Evolutionary conservation across 179 eudicot species (phyloP).

Genomic region (Silene noctiflora): DNA sequence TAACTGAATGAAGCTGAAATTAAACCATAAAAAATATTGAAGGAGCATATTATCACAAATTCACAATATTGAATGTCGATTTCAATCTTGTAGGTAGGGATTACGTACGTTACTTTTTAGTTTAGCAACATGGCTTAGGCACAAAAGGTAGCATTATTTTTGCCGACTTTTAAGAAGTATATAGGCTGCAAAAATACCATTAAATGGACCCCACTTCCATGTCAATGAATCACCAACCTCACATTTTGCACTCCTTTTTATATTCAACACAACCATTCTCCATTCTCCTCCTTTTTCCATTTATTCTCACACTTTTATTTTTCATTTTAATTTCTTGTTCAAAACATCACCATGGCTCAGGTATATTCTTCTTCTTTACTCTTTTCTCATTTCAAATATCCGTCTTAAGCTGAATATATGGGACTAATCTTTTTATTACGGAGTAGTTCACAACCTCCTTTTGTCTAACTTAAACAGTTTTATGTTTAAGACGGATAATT

Average conservation of each 20-base stretch:
- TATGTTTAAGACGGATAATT: too few species aligned
- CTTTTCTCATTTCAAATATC: not conserved
- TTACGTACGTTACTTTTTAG: too few species aligned
- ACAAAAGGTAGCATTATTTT: not conserved
- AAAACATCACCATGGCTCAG: slow-evolving; percentile 26
- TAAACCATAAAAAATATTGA: too few species aligned
- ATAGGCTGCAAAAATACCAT: not conserved
- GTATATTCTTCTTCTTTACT: slow-evolving; percentile 10
- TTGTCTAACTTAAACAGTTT: too few species aligned
- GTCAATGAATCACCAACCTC: slow-evolving; percentile 16
- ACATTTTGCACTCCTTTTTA: slow-evolving; percentile 4
- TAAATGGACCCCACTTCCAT: slow-evolving; percentile 16
- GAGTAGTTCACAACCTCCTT: too few species aligned
- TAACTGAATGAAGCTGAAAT: too few species aligned
- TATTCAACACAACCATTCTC: slow-evolving; percentile 10
- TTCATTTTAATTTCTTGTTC: not conserved
- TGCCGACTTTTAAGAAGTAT: not conserved
- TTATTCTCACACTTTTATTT: not conserved
- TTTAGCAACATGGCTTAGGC: not conserved
- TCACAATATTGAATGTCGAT: too few species aligned
- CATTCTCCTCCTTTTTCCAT: not conserved
- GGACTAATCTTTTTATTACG: too few species aligned
- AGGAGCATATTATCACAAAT: too few species aligned
- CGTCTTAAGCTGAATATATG: too few species aligned
- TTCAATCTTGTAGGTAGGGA: too few species aligned